A percentile compares a stretch with the other conserved stretches of the same genome.
Evolutionary conservation across 192 early-diverging fungal genomes (phyloP).

Genomic region (Coemansia sp.): DNA sequence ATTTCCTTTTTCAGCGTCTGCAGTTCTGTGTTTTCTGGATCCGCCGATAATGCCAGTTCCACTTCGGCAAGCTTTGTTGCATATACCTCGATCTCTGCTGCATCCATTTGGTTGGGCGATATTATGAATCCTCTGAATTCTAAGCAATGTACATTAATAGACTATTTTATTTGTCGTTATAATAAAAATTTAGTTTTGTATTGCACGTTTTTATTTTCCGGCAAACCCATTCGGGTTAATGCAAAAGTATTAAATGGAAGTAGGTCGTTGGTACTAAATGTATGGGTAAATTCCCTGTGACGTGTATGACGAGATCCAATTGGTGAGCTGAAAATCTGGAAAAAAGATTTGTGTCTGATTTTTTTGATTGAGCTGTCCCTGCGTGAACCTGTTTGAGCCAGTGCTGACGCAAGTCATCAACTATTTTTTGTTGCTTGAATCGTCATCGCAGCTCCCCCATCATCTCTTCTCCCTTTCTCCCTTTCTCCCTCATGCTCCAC

Average conservation of each 20-base stretch:
- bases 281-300: background rate
- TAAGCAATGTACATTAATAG: no score
- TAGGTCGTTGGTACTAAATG: background rate
- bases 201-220: background rate
- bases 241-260: background rate
- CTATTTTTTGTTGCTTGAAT: no score
- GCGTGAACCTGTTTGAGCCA: background rate
- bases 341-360: background rate
- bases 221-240: background rate
- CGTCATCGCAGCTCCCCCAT: background rate
- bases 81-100: slow-evolving; percentile 40
- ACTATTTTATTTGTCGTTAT: no score
- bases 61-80: slow-evolving; percentile 39
- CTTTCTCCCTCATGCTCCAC: no score
- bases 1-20: slow-evolving; percentile 41
- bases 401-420: background rate
- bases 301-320: background rate
- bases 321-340: no score
- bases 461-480: no score
- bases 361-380: background rate
- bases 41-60: slow-evolving; percentile 42
- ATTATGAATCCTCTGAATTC: no score
- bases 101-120: slow-evolving; percentile 22
- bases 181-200: background rate
- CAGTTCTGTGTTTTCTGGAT: slow-evolving; percentile 44